Conservation (phyloP, 2,329 filamentous ascomycete species). For the Monilinia laxa region DNA sequence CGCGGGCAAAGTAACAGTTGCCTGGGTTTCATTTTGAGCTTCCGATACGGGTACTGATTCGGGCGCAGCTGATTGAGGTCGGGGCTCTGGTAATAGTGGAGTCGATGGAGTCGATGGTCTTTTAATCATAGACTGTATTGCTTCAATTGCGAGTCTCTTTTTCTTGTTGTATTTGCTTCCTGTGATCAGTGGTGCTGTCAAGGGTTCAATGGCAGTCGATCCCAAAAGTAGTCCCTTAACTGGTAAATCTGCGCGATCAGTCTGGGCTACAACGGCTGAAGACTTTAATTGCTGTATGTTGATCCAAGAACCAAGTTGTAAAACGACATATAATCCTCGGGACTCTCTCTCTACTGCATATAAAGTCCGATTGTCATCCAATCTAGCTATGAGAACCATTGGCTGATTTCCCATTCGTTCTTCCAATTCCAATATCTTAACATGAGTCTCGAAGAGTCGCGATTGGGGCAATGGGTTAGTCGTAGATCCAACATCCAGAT, state of each 20-base stretch:
- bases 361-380: constrained; percentile 53
- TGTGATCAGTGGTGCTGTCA: constrained; percentile 22
- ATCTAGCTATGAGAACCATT: constrained; percentile 60
- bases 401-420: constrained; percentile 55
- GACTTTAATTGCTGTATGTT: constrained; percentile 54
- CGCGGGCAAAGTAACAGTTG: neutral
- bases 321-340: constrained; percentile 63
- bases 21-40: constrained; percentile 21
- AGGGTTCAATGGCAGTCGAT: neutral
- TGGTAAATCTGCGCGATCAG: constrained; percentile 38
- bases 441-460: constrained; percentile 59
- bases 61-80: constrained; percentile 20
- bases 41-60: constrained; percentile 17
- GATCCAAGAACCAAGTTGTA: constrained; percentile 66
- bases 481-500: constrained; percentile 56
- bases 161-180: constrained; percentile 45
- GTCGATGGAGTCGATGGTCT: constrained; percentile 41
- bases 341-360: constrained; percentile 68
- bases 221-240: constrained; percentile 16
- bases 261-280: constrained; percentile 50
- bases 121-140: constrained; percentile 60
- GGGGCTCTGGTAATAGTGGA: constrained; percentile 28
- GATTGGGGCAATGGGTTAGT: constrained; percentile 52
- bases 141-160: constrained; percentile 60
- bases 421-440: constrained; percentile 64